Conservation (phyloP, 208 protist species). For the Acanthamoeba triangularis region DNA sequence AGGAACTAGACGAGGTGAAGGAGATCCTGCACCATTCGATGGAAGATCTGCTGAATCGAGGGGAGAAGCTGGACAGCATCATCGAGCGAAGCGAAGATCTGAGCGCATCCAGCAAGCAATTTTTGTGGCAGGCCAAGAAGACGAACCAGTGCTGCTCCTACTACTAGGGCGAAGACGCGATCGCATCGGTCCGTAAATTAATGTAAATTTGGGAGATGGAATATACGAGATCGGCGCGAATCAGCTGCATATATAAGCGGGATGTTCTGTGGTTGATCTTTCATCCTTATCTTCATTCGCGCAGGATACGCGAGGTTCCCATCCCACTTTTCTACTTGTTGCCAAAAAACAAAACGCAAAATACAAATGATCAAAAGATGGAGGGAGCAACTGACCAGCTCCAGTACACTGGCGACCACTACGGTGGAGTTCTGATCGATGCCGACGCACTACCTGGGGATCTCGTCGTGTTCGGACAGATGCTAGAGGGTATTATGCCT, state of each 20-base stretch:
- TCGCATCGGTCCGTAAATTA: not conserved
- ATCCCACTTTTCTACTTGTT: no score
- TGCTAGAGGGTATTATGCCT: not conserved
- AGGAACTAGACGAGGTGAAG: slow-evolving; percentile 79
- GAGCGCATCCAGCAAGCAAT: slow-evolving; percentile 73
- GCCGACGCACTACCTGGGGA: slow-evolving; percentile 7
- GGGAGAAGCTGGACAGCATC: slow-evolving; percentile 78
- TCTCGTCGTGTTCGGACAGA: slow-evolving; percentile 66
- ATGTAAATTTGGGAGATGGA: not conserved
- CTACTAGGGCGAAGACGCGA: not conserved
- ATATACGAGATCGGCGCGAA: no score
- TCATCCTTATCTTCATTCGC: no score
- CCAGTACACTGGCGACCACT: slow-evolving; percentile 9
- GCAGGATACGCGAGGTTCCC: no score
- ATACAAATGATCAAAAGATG: not conserved
- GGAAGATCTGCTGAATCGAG: slow-evolving; percentile 74
- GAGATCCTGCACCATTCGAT: slow-evolving; percentile 76
- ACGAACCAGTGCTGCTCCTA: slow-evolving; percentile 71
- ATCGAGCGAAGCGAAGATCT: slow-evolving; percentile 78
- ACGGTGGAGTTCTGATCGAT: slow-evolving; percentile 47
- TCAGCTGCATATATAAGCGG: no score
- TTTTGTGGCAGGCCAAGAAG: slow-evolving; percentile 82
- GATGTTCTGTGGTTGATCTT: no score
- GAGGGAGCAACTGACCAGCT: not conserved
- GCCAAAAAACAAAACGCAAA: not conserved